phyloP scores from a whole-genome alignment of 192 early-diverging fungal genomes.

The Helicostylum pulchrum region DNA sequence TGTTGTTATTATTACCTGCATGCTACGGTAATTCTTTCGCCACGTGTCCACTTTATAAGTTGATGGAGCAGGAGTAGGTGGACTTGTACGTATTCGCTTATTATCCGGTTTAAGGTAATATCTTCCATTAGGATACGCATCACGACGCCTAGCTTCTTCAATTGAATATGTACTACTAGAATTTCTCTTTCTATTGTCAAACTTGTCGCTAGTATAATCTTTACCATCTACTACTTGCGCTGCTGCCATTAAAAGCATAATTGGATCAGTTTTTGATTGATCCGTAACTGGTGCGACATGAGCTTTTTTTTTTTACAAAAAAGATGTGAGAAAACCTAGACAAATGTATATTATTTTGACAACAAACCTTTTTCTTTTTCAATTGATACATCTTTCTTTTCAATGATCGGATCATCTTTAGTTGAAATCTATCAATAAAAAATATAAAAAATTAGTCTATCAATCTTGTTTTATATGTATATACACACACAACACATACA shows the following conservation, averaged over 20 bases:
- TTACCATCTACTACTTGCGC: conserved; percentile 22
- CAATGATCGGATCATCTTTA: neutral
- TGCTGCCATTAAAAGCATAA: conserved; percentile 28
- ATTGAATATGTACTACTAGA: neutral
- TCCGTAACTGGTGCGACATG: conserved; percentile 8
- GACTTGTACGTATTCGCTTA: conserved; percentile 11
- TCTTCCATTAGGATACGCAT: conserved; percentile 10
- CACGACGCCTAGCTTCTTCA: conserved; percentile 1
- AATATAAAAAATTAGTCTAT: neutral
- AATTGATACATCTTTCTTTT: neutral
- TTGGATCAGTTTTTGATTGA: conserved; percentile 26
- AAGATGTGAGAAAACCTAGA: conserved; percentile 7
- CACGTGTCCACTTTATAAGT: conserved; percentile 5
- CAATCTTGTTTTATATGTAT: neutral
- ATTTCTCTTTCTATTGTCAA: conserved; percentile 9
- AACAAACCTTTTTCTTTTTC: conserved; percentile 7
- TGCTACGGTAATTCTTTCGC: conserved; percentile 11
- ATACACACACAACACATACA: too few species aligned
- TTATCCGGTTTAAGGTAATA: neutral
- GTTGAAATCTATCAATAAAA: neutral
- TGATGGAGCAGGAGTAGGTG: conserved; percentile 12
- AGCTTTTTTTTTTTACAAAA: too few species aligned
- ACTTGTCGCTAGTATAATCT: conserved; percentile 9
- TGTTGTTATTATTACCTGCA: neutral
- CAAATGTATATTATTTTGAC: neutral